Evolutionary conservation across 2,329 filamentous ascomycete genomes (phyloP).

Genomic region (Parastagonospora avenae): DNA sequence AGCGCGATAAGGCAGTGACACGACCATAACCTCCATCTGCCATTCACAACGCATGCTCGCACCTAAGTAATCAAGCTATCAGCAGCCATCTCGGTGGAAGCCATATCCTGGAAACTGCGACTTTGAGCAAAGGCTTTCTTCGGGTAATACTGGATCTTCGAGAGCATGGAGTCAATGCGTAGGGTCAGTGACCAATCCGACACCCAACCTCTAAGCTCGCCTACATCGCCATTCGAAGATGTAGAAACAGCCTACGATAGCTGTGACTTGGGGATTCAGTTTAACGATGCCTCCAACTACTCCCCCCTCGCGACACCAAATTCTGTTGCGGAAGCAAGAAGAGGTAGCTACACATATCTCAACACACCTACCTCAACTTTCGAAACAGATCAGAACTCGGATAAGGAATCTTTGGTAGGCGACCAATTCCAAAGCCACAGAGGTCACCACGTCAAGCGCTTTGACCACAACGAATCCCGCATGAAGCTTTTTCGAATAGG

Average conservation of each 20-base stretch:
- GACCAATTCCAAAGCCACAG: slow-evolving; percentile 11
- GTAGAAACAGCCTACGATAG: slow-evolving; percentile 17
- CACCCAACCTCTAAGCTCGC: slow-evolving; percentile 10
- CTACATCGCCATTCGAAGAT: slow-evolving; percentile 6
- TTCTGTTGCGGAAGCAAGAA: slow-evolving; percentile 15
- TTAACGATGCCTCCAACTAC: slow-evolving; percentile 17
- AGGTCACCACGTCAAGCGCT: slow-evolving; percentile 27
- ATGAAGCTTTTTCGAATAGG: slow-evolving; percentile 36
- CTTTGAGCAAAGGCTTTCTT: not conserved
- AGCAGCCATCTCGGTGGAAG: no score
- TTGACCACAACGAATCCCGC: slow-evolving; percentile 39
- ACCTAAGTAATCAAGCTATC: no score
- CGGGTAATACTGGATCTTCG: not conserved
- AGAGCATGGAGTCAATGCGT: slow-evolving; percentile 12
- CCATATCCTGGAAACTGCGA: not conserved
- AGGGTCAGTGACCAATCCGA: slow-evolving; percentile 5
- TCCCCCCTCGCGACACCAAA: slow-evolving; percentile 24
- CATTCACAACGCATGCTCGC: no score
- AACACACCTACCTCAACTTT: slow-evolving; percentile 19
- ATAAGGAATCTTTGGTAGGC: slow-evolving; percentile 23
- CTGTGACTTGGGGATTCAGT: slow-evolving; percentile 31
- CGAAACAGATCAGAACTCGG: slow-evolving; percentile 20
- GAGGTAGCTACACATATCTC: slow-evolving; percentile 24
- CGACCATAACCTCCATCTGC: no score
- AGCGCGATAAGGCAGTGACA: no score